phyloP scores from a whole-genome alignment of 192 early-diverging fungal species.

The Paraglomus brasilianum region DNA sequence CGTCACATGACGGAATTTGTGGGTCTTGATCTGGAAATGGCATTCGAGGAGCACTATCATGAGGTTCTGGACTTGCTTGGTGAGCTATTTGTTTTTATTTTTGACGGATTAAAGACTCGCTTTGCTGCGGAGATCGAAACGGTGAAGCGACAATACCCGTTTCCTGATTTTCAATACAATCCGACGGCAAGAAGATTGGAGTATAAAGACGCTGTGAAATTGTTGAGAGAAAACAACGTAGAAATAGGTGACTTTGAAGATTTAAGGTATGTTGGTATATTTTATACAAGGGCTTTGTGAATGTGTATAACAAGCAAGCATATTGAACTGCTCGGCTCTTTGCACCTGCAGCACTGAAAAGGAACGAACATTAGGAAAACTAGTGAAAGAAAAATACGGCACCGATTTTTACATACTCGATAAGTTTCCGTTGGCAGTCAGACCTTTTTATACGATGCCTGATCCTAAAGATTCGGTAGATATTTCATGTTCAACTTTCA shows the following conservation, averaged over 20 bases:
- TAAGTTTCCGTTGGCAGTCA: constrained; percentile 95
- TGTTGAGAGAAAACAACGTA: constrained; percentile 84
- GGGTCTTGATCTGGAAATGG: constrained; percentile 98
- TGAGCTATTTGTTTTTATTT: constrained; percentile 89
- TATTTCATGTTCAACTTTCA: constrained; percentile 19
- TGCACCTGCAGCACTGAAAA: constrained; percentile 70
- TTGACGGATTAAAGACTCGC: constrained; percentile 81
- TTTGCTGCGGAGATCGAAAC: constrained; percentile 82
- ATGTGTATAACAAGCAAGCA: no score
- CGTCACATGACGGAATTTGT: constrained; percentile 99
- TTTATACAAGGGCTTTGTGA: no score
- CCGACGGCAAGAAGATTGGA: constrained; percentile 80
- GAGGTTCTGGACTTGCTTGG: constrained; percentile 94
- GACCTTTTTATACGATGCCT: constrained; percentile 99
- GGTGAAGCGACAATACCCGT: constrained; percentile 88
- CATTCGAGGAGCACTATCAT: constrained; percentile 99
- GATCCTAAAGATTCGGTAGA: constrained; percentile 74
- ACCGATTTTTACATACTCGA: constrained; percentile 99
- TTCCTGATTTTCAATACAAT: constrained; percentile 85
- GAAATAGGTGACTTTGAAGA: constrained; percentile 95
- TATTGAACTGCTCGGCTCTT: no score
- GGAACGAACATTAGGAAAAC: constrained; percentile 80
- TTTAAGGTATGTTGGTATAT: constrained; percentile 53
- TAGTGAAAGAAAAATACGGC: constrained; percentile 90
- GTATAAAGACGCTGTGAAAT: constrained; percentile 85